Conservation (phyloP, 2,329 filamentous ascomycete species). For the Trichoderma afroharzianum region DNA sequence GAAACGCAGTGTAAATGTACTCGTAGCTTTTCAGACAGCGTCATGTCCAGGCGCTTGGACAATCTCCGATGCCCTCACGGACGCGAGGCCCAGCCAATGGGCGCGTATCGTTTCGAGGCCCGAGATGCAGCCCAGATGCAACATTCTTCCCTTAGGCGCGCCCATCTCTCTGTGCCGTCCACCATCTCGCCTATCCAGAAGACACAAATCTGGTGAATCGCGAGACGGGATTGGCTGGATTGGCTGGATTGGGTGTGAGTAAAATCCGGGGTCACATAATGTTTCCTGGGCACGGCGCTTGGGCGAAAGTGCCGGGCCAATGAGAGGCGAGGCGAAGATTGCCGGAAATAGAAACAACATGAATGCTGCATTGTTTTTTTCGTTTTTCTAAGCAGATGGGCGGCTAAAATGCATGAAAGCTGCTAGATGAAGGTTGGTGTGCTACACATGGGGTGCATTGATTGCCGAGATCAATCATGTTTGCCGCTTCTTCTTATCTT, state of each 20-base stretch:
- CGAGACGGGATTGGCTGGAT: neutral
- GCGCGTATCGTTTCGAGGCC: neutral
- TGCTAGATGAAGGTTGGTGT: neutral
- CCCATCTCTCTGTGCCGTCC: neutral
- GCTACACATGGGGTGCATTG: neutral
- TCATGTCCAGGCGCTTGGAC: neutral
- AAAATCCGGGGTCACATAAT: neutral
- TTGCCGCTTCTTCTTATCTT: neutral
- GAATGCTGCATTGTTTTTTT: neutral
- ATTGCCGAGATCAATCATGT: neutral
- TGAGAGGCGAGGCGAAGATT: neutral
- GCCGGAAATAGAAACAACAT: slow-evolving; percentile 9
- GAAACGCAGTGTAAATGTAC: slow-evolving; percentile 8
- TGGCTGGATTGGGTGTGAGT: neutral
- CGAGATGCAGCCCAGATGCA: neutral
- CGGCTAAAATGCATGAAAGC: neutral
- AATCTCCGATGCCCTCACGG: neutral
- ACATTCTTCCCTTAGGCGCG: neutral
- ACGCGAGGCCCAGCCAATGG: neutral
- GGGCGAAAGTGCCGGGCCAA: slow-evolving; percentile 5
- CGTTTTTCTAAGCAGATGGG: neutral
- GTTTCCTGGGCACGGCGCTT: slow-evolving; percentile 4
- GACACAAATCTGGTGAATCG: neutral
- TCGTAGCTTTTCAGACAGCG: neutral
- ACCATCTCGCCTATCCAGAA: neutral